Base-by-base conservation (phyloP, 1,284 basidiomycete genomes). In the Nidula niveotomentosa region DNA sequence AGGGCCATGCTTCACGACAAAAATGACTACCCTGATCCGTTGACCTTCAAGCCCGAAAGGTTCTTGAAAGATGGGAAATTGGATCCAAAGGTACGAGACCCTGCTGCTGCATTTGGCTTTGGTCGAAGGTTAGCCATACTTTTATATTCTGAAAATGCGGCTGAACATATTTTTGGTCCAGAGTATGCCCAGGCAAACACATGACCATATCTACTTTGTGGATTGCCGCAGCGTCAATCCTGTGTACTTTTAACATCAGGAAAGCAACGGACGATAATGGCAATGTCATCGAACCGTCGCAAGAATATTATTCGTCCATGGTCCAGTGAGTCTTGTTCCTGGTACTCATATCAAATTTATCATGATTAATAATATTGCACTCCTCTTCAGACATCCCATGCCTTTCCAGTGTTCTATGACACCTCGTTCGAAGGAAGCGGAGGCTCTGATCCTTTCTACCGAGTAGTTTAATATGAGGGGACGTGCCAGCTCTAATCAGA, bases 111-210 rank as follows among this genome's bases (percentile, higher is more conserved):
- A n/a, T 72, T 69, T 56, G 69, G 70, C 2, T 70, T 66, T 58
- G 70, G 69, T 8, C 56, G 67, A 45, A 61, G 77, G 75, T 44
- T 13, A 43, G 46, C 30, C 12, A 8, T 10, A n/a, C 45, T 30
- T 18, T 9, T 23, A 23, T 23, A 5, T 23, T 23, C 23, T 5
- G 23, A 23, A 23, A 23, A 23, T 23, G 23, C 23, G 23, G 23
- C 23, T 23, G 23, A 23, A 23, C 23, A 5, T 23, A 23, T 23
- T 23, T 23, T 23, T 23, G 23, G 15, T 41, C 12, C 12, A 68
- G 68, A 30, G 63, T 71, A n/a, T 76, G 75, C 54, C 70, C 74
- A 9, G 75, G 72, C 23, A 60, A 65, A 49, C 64, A 73, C 51
- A 60, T 77, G 12, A 73, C 70, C 0, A 45, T 56, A 10, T 64